These are phyloP conservation scores for Sphagnum fallax DNA, from an alignment of 228 moss, liverwort and hornwort species.

Conservation along the genomic window DNA sequence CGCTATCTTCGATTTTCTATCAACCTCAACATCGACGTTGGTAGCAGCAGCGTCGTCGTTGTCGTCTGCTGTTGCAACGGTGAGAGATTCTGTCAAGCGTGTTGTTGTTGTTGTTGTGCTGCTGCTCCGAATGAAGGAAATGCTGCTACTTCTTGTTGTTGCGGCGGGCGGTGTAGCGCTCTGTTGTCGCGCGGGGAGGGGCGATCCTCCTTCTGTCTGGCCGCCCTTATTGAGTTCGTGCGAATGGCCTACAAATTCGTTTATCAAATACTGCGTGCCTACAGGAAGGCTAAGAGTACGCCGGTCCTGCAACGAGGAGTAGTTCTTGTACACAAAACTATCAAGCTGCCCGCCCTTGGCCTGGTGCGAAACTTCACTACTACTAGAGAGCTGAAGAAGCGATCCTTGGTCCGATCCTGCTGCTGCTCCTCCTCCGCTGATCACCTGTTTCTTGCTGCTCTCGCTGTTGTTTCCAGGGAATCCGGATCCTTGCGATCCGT, in stretches of 20 bases:
- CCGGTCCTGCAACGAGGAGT: constrained; percentile 20
- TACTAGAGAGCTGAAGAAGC: constrained; percentile 6
- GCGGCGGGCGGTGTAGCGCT: too few species aligned
- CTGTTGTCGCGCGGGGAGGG: too few species aligned
- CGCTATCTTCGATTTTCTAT: constrained; percentile 38
- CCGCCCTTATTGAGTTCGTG: too few species aligned
- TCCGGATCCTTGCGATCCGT: constrained; percentile 5
- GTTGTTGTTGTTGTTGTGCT: too few species aligned
- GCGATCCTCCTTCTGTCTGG: too few species aligned
- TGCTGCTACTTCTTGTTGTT: too few species aligned
- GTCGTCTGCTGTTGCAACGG: too few species aligned
- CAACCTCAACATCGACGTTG: constrained; percentile 40
- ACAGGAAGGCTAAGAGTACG: constrained; percentile 36
- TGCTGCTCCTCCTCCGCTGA: constrained; percentile 14
- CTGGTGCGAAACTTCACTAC: too few species aligned
- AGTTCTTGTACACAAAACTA: constrained; percentile 46
- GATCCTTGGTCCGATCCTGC: constrained; percentile 28
- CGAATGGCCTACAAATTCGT: too few species aligned
- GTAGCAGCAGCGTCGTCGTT: too few species aligned
- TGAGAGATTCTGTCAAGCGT: too few species aligned
- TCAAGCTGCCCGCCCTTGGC: constrained; percentile 29
- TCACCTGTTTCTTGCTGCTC: background rate
- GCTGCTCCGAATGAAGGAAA: too few species aligned
- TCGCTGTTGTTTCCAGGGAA: constrained; percentile 10
- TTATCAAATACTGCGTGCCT: constrained; percentile 14